Base-by-base conservation (phyloP, 164 flowering plant species). In the Warburgia ugandensis region DNA sequence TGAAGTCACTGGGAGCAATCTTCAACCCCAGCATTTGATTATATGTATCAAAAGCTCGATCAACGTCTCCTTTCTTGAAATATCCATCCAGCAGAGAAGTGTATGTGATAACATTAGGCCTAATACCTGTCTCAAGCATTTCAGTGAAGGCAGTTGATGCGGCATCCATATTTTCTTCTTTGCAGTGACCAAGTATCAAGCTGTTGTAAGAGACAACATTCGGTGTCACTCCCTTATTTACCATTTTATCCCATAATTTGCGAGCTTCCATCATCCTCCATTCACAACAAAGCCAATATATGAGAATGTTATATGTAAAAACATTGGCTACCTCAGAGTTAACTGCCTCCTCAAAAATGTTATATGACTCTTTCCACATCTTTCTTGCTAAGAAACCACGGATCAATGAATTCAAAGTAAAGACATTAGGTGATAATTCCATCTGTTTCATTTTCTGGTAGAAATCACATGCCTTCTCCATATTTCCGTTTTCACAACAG, bases 291-390 rank as follows among this genome's bases (percentile, higher is more conserved):
- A 70, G 63, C 79, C 77, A 80, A 19, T 61, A 52, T 13, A 87
- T 48, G 13, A 81, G 49, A 51, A 12, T 54, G 64, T 81, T 77
- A 48, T 69, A 81, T 0, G 76, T 69, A 31, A 69, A 67, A 46
- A 71, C 63, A 71, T 76, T 78, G 6, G 84, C 86, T 52, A 72
- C 44, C 23, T 77, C 73, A 48, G 48, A 40, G 14, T 79, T 69
- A 49, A 77, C 72, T 9, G 84, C 86, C 56, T 78, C 90, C 55
- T 87, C 78, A 67, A 79, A 77, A 17, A 71, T n/a, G 48, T 68
- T 61, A 2, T 5, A 56, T 37, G 79, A 86, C 60, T 73, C 62
- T 17, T 70, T 73, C 60, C 52, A 55, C 33, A 50, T 51, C 13
- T 38, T 45, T 29, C 46, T 62, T 52, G 60, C 49, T 64, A 85